Conservation (phyloP, 2,329 filamentous ascomycete genomes). For the Monosporascus cannonballus region DNA sequence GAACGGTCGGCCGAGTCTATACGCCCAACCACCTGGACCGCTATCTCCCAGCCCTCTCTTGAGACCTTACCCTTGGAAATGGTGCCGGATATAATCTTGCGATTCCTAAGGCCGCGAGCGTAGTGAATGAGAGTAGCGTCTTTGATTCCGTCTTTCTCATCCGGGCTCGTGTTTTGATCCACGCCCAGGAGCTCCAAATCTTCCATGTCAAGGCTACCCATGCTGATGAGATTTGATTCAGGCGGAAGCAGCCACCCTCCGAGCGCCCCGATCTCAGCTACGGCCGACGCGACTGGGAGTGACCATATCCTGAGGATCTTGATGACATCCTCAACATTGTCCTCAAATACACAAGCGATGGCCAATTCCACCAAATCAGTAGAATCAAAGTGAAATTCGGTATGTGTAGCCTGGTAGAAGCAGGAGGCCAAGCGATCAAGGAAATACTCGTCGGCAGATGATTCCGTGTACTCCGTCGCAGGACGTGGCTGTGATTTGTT, state of each 20-base stretch:
- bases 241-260: conserved; percentile 73
- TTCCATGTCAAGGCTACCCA: conserved; percentile 70
- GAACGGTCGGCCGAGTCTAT: conserved; percentile 68
- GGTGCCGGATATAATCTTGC: conserved; percentile 39
- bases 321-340: conserved; percentile 70
- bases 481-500: conserved; percentile 31
- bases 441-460: conserved; percentile 60
- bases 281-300: conserved; percentile 67
- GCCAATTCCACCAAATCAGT: conserved; percentile 73
- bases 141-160: conserved; percentile 61
- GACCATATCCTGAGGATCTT: conserved; percentile 75
- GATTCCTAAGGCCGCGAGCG: conserved; percentile 59
- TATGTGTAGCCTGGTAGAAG: conserved; percentile 62
- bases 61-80: conserved; percentile 25
- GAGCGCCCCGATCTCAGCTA: conserved; percentile 77
- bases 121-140: conserved; percentile 76
- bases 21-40: conserved; percentile 74
- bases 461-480: conserved; percentile 28
- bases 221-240: conserved; percentile 45
- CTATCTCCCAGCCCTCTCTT: conserved; percentile 82
- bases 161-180: conserved; percentile 46
- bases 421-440: conserved; percentile 65
- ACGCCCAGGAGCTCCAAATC: conserved; percentile 79
- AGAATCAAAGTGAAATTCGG: conserved; percentile 72
- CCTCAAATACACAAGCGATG: conserved; percentile 75